Conservation (phyloP, 2,329 filamentous ascomycete species). For the Aspergillus pseudoviridinutans region DNA sequence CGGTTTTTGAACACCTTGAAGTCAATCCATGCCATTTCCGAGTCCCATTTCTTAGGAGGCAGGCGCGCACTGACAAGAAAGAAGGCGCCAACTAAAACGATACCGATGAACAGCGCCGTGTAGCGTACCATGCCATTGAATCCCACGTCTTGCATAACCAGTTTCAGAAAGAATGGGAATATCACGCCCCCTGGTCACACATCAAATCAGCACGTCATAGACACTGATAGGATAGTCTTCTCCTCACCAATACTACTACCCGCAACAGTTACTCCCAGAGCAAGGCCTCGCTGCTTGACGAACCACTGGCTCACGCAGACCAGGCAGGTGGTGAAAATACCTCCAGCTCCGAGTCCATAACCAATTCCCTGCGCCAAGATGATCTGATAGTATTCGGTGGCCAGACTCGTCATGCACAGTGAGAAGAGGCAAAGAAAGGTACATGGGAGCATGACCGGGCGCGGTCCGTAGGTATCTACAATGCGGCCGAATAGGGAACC, state of each 20-base stretch:
- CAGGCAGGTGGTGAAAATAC: slow-evolving; percentile 11
- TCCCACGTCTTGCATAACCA: slow-evolving; percentile 12
- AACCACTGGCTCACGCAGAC: slow-evolving; percentile 19
- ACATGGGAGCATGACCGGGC: slow-evolving; percentile 10
- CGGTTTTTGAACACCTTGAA: slow-evolving; percentile 21
- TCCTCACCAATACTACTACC: slow-evolving; percentile 6
- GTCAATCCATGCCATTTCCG: slow-evolving; percentile 24
- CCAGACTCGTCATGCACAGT: slow-evolving; percentile 15
- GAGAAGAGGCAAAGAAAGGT: slow-evolving; percentile 11
- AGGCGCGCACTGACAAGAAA: slow-evolving; percentile 21
- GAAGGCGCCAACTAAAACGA: slow-evolving; percentile 13
- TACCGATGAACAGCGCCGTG: slow-evolving; percentile 19
- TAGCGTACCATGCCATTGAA: slow-evolving; percentile 20
- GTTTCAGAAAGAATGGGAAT: slow-evolving; percentile 20
- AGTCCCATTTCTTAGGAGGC: slow-evolving; percentile 26
- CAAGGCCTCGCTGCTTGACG: slow-evolving; percentile 9
- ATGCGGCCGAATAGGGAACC: slow-evolving; percentile 18
- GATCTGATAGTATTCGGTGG: slow-evolving; percentile 13
- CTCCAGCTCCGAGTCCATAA: slow-evolving; percentile 15
- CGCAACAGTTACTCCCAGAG: slow-evolving; percentile 8
- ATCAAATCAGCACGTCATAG: too few species aligned
- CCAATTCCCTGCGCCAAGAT: slow-evolving; percentile 14
- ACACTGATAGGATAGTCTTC: too few species aligned
- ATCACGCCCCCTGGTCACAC: slow-evolving; percentile 16
- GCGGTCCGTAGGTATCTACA: slow-evolving; percentile 10